These are phyloP conservation scores for Vitis hybrid DNA, from an alignment of 177 flowering plant genomes.

Conservation along the genomic window DNA sequence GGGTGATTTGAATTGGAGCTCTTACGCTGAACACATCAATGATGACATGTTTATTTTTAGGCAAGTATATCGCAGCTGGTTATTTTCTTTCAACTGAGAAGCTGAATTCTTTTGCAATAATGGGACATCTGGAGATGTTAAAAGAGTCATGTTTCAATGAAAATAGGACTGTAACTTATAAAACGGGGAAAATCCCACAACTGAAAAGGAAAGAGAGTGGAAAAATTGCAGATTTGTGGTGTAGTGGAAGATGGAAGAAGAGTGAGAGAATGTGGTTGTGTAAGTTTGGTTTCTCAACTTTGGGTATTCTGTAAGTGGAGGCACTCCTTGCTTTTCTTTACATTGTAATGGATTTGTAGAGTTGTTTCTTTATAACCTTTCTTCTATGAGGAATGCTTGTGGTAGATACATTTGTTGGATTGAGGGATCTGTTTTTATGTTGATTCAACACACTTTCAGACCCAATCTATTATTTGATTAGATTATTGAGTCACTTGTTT, in stretches of 20 bases:
- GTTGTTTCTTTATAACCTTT: not conserved
- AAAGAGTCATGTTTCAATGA: constrained; percentile 2
- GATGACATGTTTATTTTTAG: constrained; percentile 3
- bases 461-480: no score
- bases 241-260: constrained; percentile 3
- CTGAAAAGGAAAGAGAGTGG: not conserved
- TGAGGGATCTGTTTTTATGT: no score
- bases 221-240: not conserved
- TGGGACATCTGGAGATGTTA: constrained; percentile 7
- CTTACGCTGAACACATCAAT: not conserved
- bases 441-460: no score
- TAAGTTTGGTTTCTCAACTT: not conserved
- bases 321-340: not conserved
- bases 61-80: constrained; percentile 11
- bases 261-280: constrained; percentile 8
- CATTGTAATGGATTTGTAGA: constrained; percentile 1
- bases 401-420: not conserved
- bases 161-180: not conserved
- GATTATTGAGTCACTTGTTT: no score
- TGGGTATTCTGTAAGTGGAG: constrained; percentile 3
- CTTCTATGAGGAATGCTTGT: not conserved
- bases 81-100: not conserved
- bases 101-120: constrained; percentile 22
- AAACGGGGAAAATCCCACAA: constrained; percentile 2
- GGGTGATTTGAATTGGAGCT: constrained; percentile 32